Evolutionary conservation across 306 rosid genomes (phyloP).

Genomic region (Betula pendula): DNA sequence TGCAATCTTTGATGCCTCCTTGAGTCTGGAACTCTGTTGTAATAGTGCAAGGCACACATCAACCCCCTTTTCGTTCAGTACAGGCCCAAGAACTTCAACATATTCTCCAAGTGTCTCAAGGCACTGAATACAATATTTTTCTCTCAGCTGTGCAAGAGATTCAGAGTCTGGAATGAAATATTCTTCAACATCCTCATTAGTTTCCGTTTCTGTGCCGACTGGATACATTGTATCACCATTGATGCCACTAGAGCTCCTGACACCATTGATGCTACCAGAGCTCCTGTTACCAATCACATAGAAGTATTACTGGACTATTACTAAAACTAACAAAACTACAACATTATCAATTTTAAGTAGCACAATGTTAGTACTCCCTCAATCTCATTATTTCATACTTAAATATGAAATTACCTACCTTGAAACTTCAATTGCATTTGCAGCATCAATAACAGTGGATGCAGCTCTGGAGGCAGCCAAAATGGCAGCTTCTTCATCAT

Average conservation of each 20-base stretch:
- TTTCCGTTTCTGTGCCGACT: constrained; percentile 46
- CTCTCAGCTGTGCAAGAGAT: constrained; percentile 75
- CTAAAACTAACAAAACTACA: constrained; percentile 7
- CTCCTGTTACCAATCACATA: constrained; percentile 54
- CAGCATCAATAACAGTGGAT: constrained; percentile 91
- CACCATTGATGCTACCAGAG: constrained; percentile 19
- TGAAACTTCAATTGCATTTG: constrained; percentile 75
- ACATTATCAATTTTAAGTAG: not conserved
- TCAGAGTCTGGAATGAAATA: constrained; percentile 70
- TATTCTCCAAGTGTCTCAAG: constrained; percentile 93
- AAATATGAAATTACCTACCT: constrained; percentile 51
- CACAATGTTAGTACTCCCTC: not conserved
- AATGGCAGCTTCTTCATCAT: constrained; percentile 78
- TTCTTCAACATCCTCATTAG: constrained; percentile 64
- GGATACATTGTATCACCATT: constrained; percentile 41
- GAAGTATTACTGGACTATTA: constrained; percentile 11
- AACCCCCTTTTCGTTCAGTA: constrained; percentile 90
- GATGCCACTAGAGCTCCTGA: constrained; percentile 56
- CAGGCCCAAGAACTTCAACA: constrained; percentile 99
- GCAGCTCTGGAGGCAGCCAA: constrained; percentile 91
- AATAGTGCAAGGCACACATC: constrained; percentile 88
- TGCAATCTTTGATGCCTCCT: constrained; percentile 60
- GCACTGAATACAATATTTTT: constrained; percentile 94
- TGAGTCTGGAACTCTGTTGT: constrained; percentile 75
- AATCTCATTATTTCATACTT: constrained; percentile 9